phyloP scores from a whole-genome alignment of 768 basidiomycete genomes.

The Russula earlei region DNA sequence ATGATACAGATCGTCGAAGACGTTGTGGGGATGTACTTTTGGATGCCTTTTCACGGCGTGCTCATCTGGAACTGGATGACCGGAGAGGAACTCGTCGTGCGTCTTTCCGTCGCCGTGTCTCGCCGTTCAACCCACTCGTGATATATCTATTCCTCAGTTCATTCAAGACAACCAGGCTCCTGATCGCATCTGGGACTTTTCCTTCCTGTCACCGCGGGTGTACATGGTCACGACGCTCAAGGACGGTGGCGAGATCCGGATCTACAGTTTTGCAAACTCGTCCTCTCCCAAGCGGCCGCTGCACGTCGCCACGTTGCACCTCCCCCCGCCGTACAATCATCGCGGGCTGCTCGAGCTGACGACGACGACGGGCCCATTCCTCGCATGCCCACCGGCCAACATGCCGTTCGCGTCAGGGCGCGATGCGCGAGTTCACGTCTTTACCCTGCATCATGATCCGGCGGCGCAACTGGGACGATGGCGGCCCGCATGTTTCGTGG shows the following conservation, averaged over 20 bases:
- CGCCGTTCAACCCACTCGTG: neutral
- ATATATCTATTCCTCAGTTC: conserved; percentile 23
- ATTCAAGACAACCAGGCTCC: conserved; percentile 23
- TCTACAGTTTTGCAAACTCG: conserved; percentile 32
- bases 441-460: conserved; percentile 23
- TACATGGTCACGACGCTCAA: conserved; percentile 33
- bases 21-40: conserved; percentile 40
- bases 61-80: conserved; percentile 47
- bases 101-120: conserved; percentile 18
- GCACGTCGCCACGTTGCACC: conserved; percentile 23
- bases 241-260: conserved; percentile 31
- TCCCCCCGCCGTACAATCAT: conserved; percentile 20
- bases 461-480: conserved; percentile 4
- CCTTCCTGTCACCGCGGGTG: conserved; percentile 36
- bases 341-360: conserved; percentile 17
- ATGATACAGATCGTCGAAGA: conserved; percentile 47
- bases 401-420: conserved; percentile 22
- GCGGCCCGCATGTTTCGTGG: conserved; percentile 24
- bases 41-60: conserved; percentile 28
- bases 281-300: neutral
- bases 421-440: conserved; percentile 24
- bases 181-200: conserved; percentile 33
- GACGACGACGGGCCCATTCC: conserved; percentile 26
- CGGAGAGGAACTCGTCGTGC: conserved; percentile 34
- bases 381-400: conserved; percentile 3